These are phyloP conservation scores for Athelia psychrophila DNA, from an alignment of 1,284 basidiomycete species.

Conservation along the genomic window DNA sequence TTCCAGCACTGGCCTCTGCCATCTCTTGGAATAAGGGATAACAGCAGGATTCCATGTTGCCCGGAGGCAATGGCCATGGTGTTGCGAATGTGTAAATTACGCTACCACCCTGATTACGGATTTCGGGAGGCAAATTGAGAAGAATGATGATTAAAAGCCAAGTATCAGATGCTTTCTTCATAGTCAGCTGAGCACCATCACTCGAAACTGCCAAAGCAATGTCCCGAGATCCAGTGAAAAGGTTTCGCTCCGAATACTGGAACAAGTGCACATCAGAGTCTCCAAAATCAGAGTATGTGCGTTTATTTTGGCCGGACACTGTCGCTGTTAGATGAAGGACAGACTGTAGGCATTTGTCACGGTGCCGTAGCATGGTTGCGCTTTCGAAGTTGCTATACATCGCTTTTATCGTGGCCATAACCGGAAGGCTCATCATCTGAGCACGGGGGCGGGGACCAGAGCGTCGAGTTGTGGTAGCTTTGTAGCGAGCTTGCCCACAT, in stretches of 20 bases:
- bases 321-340: not conserved
- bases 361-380: not conserved
- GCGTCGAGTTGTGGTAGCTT: not conserved
- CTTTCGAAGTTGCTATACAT: not conserved
- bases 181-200: constrained; percentile 5
- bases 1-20: not conserved
- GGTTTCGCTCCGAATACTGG: not conserved
- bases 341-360: not conserved
- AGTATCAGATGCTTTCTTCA: constrained; percentile 2
- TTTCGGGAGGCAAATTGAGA: not conserved
- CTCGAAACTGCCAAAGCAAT: constrained; percentile 1
- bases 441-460: not conserved
- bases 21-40: not conserved
- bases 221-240: not conserved
- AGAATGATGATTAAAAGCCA: constrained; percentile 1
- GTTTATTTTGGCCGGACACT: not conserved
- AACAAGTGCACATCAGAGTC: not conserved
- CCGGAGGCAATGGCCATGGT: not conserved
- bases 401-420: not conserved
- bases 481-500: not conserved
- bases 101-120: not conserved
- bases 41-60: not conserved
- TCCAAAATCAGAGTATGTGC: not conserved
- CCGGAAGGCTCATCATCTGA: not conserved
- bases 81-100: not conserved